Evolutionary conservation across 345 rosid species (phyloP).

Genomic region (Linum tenue): DNA sequence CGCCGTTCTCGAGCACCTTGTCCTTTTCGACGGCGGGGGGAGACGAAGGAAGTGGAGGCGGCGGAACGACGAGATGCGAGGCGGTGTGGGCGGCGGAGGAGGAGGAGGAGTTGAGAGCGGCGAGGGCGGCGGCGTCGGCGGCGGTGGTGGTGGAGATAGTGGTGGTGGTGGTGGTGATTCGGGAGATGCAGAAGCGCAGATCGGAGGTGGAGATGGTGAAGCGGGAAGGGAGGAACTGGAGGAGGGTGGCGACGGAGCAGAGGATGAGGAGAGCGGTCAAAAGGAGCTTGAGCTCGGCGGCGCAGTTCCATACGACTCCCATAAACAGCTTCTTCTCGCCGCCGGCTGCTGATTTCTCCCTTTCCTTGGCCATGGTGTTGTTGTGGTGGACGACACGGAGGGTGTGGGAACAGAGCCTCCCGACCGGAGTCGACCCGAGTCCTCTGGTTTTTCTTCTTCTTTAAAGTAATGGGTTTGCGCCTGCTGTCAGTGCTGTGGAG

Average conservation of each 20-base stretch:
- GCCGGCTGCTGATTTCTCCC: conserved; percentile 24
- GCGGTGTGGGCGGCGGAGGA: conserved; percentile 7
- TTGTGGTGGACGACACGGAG: background rate
- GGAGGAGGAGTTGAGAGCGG: background rate
- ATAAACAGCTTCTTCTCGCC: conserved; percentile 41
- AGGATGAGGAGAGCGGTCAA: conserved; percentile 52
- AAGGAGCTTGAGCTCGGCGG: conserved; percentile 61
- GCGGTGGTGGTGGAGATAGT: background rate
- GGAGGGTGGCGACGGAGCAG: conserved; percentile 51
- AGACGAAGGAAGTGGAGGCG: conserved; percentile 14
- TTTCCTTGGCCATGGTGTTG: conserved; percentile 41
- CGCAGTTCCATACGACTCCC: conserved; percentile 55
- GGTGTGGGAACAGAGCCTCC: background rate
- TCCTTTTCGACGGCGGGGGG: conserved; percentile 27
- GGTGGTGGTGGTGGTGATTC: conserved; percentile 26
- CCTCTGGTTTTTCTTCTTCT: background rate
- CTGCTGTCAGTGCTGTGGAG: background rate
- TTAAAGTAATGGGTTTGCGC: background rate
- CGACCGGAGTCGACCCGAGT: background rate
- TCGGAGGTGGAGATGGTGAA: conserved; percentile 65
- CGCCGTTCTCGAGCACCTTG: conserved; percentile 34
- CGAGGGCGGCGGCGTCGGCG: background rate
- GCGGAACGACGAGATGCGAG: conserved; percentile 5
- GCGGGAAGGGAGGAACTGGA: conserved; percentile 67
- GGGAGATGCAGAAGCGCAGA: conserved; percentile 68